phyloP scores from a whole-genome alignment of 768 basidiomycete genomes.

The Cytidiella melzeri region DNA sequence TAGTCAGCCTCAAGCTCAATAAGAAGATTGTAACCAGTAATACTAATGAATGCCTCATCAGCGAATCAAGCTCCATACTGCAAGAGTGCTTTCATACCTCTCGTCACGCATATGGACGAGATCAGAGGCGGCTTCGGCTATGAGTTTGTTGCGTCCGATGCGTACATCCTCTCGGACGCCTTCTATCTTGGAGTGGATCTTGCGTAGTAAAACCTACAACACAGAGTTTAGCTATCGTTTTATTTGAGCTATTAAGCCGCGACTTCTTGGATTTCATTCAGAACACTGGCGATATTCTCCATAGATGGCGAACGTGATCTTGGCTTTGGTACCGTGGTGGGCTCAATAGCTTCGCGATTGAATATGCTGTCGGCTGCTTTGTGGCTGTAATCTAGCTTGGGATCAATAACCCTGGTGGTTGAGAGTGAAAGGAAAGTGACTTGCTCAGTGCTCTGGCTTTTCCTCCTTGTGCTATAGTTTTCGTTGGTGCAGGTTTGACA shows the following conservation, averaged over 20 bases:
- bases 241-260: background rate
- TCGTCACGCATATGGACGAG: constrained; percentile 5
- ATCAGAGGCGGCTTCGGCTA: constrained; percentile 10
- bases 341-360: background rate
- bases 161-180: constrained; percentile 3
- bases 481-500: too few relatives aligned
- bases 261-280: constrained; percentile 9
- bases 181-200: constrained; percentile 5
- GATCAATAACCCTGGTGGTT: too few relatives aligned
- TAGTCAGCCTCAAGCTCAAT: constrained; percentile 14
- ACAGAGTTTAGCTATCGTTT: background rate
- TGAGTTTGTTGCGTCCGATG: constrained; percentile 1
- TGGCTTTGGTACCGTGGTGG: background rate
- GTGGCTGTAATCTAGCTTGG: background rate
- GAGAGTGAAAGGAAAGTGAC: too few relatives aligned
- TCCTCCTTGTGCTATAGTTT: too few relatives aligned
- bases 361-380: background rate
- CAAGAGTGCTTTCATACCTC: too few relatives aligned
- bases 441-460: too few relatives aligned
- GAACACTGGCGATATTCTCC: constrained; percentile 3
- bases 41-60: constrained; percentile 3
- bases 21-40: constrained; percentile 10
- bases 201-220: constrained; percentile 11
- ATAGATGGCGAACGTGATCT: background rate
- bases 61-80: too few relatives aligned